These are phyloP conservation scores for Ceratorhiza oryzae-sativae DNA, from an alignment of 1,284 basidiomycete species.

Conservation along the genomic window DNA sequence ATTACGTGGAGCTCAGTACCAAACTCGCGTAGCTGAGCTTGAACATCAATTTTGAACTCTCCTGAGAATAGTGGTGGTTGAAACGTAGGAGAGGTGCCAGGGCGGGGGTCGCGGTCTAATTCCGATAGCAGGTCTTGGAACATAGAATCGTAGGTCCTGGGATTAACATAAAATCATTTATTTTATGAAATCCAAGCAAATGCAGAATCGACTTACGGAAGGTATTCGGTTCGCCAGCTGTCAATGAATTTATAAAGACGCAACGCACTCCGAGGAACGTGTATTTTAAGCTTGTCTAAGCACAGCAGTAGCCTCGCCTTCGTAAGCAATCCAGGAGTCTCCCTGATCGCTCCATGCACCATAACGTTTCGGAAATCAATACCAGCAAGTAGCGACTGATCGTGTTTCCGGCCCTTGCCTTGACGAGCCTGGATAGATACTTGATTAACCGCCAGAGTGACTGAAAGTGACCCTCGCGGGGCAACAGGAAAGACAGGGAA, in stretches of 20 bases:
- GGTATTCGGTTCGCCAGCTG: constrained; percentile 79
- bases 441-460: neutral
- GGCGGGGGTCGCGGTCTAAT: constrained; percentile 50
- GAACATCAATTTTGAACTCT: constrained; percentile 37
- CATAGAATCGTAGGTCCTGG: constrained; percentile 57
- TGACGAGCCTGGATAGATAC: constrained; percentile 16
- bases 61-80: constrained; percentile 25
- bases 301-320: constrained; percentile 8
- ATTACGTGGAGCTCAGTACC: constrained; percentile 74
- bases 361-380: constrained; percentile 25
- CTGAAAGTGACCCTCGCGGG: constrained; percentile 16
- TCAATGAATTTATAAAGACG: constrained; percentile 76
- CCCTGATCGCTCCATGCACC: constrained; percentile 19
- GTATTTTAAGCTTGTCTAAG: constrained; percentile 38
- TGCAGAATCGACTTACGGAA: constrained; percentile 54
- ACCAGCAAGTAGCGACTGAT: constrained; percentile 16
- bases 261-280: constrained; percentile 77
- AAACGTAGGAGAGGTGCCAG: neutral
- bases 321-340: constrained; percentile 5
- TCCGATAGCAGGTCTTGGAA: constrained; percentile 71
- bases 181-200: too few relatives aligned
- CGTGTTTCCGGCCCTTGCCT: constrained; percentile 12
- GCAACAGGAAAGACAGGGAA: constrained; percentile 3
- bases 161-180: too few relatives aligned
- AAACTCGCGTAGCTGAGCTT: constrained; percentile 58